Base-by-base conservation (phyloP, 2,329 filamentous ascomycete species). In the Colletotrichum ledebouriae region DNA sequence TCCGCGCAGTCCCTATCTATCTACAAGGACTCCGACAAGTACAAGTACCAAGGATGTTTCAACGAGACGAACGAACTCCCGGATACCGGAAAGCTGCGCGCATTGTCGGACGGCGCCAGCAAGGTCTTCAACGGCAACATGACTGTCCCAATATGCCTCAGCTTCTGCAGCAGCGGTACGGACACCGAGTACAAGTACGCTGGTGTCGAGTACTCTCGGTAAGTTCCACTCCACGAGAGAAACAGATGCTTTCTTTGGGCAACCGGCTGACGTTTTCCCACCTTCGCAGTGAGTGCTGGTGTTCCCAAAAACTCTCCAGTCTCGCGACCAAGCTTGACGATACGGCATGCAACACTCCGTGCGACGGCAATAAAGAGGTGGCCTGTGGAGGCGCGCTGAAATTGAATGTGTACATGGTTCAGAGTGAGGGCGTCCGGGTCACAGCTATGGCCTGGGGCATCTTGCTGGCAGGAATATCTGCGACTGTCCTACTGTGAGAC, bases 231-330 rank as follows among this genome's bases (percentile, higher is more conserved):
- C 9, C 10, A 0, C 47, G 13, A 22, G 5, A 3, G 29, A 33
- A 52, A 3, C 3, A 11, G 3, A 17, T 13, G 2, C 17, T 25
- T 4, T 25, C 6, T 17, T 33, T 2, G 13, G 41, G 25, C 46
- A 0, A 46, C 13, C 3, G 20, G 12, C 58, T 70, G 56, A 58
- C 64, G 17, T 13, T 33, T 11, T 6, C 29, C 1, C 29, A 29
- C 29, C 29, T 29, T 34, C 59, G 39, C 39, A 86, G 86, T 62
- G 87, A 89, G 78, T 90, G 87, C 81, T 90, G 86, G 83, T 90
- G 88, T 75, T 81, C 84, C 22, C 78, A 83, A 17, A 78, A 78
- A 53, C 73, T 90, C n/a, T 82, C 82, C 9, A 75, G 77, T 9
- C 79, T 87, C 25, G 81, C 85, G 15, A 75, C 73, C 10, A 81